These are phyloP conservation scores for Colletotrichum filicis DNA, from an alignment of 2,329 filamentous ascomycete genomes.

Conservation along the genomic window DNA sequence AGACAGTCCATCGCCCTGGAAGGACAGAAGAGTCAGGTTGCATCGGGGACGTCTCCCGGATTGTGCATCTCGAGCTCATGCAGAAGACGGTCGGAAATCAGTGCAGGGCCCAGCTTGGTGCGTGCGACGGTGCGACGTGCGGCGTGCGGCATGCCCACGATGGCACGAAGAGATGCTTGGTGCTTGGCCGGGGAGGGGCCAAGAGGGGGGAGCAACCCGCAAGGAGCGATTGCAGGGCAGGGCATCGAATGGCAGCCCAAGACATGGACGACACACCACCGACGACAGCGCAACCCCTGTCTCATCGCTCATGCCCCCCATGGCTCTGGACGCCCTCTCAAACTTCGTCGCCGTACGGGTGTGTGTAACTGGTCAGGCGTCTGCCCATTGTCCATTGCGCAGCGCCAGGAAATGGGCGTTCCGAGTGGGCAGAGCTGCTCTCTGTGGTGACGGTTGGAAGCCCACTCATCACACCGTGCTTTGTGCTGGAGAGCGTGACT, in stretches of 20 bases:
- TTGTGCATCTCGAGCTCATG: constrained; percentile 13
- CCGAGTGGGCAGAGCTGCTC: neutral
- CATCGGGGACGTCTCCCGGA: constrained; percentile 22
- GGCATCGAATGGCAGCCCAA: constrained; percentile 35
- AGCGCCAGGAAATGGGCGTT: neutral
- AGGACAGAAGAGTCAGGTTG: neutral
- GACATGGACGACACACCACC: constrained; percentile 32
- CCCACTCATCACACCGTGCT: constrained; percentile 13
- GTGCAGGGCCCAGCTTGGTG: constrained; percentile 4
- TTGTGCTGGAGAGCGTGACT: neutral
- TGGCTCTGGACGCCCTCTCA: constrained; percentile 13
- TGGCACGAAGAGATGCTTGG: neutral
- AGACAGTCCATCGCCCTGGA: neutral
- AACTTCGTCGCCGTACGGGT: constrained; percentile 9
- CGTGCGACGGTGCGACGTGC: neutral
- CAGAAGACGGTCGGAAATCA: constrained; percentile 2
- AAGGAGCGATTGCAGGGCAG: constrained; percentile 17
- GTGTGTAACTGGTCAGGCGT: constrained; percentile 5
- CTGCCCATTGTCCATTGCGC: constrained; percentile 12
- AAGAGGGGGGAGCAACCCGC: neutral
- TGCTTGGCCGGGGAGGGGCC: constrained; percentile 2
- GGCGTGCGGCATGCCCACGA: neutral
- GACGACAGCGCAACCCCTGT: constrained; percentile 27
- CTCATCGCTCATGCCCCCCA: constrained; percentile 8
- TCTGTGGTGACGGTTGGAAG: neutral